Evolutionary conservation across 345 rosid species (phyloP).

Genomic region (Cardamine resedifolia): DNA sequence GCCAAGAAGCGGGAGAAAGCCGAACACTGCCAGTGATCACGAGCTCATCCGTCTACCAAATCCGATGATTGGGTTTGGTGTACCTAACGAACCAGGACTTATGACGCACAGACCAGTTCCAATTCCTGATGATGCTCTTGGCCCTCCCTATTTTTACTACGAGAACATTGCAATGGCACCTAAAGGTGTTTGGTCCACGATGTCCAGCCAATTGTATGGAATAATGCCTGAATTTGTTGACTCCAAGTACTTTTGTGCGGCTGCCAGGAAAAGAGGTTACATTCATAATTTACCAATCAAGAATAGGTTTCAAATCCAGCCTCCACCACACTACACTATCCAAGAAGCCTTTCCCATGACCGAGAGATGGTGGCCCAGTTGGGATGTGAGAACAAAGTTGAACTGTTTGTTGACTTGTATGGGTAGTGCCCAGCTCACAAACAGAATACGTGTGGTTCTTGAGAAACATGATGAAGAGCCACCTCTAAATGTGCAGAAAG

Average conservation of each 20-base stretch:
- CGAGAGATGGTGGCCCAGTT: slow-evolving; percentile 65
- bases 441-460: slow-evolving; percentile 25
- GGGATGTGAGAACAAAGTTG: slow-evolving; percentile 50
- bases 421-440: slow-evolving; percentile 21
- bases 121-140: slow-evolving; percentile 18
- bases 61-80: slow-evolving; percentile 44
- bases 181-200: slow-evolving; percentile 40
- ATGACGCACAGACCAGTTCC: slow-evolving; percentile 18
- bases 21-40: neutral
- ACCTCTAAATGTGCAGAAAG: slow-evolving; percentile 8
- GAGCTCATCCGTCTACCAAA: slow-evolving; percentile 22
- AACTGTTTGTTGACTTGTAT: slow-evolving; percentile 21
- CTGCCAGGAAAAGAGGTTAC: slow-evolving; percentile 30
- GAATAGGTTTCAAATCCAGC: slow-evolving; percentile 26
- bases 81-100: slow-evolving; percentile 20
- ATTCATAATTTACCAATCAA: too few species aligned
- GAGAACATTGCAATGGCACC: slow-evolving; percentile 42
- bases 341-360: slow-evolving; percentile 29
- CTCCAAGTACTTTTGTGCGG: slow-evolving; percentile 14
- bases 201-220: slow-evolving; percentile 29
- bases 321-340: slow-evolving; percentile 24
- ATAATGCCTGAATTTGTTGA: slow-evolving; percentile 41
- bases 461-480: slow-evolving; percentile 25
- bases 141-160: slow-evolving; percentile 38
- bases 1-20: neutral